Percentiles rank a stretch among this genome's conserved stretches.
Evolutionary conservation across 1,284 basidiomycete species (phyloP).

Genomic region (Irpex sp.): DNA sequence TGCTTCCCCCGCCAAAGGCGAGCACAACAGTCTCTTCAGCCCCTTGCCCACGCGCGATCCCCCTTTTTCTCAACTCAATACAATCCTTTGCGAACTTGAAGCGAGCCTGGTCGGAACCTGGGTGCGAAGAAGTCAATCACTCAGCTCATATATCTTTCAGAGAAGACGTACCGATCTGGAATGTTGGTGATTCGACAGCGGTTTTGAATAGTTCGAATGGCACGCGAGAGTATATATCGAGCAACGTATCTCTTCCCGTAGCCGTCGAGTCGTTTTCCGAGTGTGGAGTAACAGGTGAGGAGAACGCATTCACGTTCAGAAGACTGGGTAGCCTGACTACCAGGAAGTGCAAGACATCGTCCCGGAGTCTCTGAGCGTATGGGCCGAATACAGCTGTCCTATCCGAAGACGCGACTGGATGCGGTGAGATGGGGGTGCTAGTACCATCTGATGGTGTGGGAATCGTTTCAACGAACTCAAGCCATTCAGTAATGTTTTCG

Average conservation of each 20-base stretch:
- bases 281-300: slow-evolving; percentile 25
- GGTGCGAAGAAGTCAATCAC: background rate
- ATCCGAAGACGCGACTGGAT: slow-evolving; percentile 33
- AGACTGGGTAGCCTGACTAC: slow-evolving; percentile 66
- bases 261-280: slow-evolving; percentile 36
- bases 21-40: slow-evolving; percentile 83
- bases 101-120: slow-evolving; percentile 78
- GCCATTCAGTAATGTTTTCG: slow-evolving; percentile 71
- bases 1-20: slow-evolving; percentile 71
- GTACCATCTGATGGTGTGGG: slow-evolving; percentile 46
- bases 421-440: slow-evolving; percentile 40
- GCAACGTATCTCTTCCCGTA: slow-evolving; percentile 58
- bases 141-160: background rate
- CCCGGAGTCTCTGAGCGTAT: slow-evolving; percentile 64
- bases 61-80: slow-evolving; percentile 74
- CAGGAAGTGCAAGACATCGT: slow-evolving; percentile 75
- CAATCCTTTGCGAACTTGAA: slow-evolving; percentile 89
- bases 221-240: slow-evolving; percentile 70
- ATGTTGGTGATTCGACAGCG: slow-evolving; percentile 71
- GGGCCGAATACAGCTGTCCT: slow-evolving; percentile 62
- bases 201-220: slow-evolving; percentile 82
- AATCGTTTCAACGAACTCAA: slow-evolving; percentile 69
- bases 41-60: slow-evolving; percentile 55
- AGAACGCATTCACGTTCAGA: slow-evolving; percentile 35
- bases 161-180: slow-evolving; percentile 64